A percentile compares a stretch with the other conserved stretches of the same genome.
Evolutionary conservation across 768 basidiomycete genomes (phyloP).

Genomic region (Phanerochaete carnosa): DNA sequence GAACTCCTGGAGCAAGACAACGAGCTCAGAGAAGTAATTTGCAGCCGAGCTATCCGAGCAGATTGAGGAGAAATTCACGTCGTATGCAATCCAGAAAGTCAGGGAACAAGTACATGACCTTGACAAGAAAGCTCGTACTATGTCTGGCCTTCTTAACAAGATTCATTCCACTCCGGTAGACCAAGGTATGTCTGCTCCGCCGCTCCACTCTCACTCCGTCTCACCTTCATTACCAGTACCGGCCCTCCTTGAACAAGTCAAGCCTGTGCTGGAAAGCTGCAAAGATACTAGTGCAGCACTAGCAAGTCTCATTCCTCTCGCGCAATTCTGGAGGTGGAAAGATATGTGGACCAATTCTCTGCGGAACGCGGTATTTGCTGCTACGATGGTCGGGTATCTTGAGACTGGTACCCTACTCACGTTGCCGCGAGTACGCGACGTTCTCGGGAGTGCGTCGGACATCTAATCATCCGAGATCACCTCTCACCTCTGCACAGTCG

Average conservation of each 20-base stretch:
- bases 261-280: conserved; percentile 54
- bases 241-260: conserved; percentile 52
- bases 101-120: conserved; percentile 71
- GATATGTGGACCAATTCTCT: conserved; percentile 78
- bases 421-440: conserved; percentile 44
- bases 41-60: not conserved
- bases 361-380: conserved; percentile 62
- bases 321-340: conserved; percentile 84
- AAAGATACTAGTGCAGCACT: conserved; percentile 46
- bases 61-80: not conserved
- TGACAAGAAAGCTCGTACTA: conserved; percentile 70
- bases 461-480: not conserved
- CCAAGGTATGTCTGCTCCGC: conserved; percentile 42
- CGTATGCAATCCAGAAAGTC: conserved; percentile 56
- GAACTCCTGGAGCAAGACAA: conserved; percentile 58
- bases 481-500: not conserved
- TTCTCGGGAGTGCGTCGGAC: conserved; percentile 61
- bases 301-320: conserved; percentile 58
- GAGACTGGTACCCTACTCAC: conserved; percentile 56
- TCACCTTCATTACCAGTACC: conserved; percentile 37
- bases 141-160: conserved; percentile 74
- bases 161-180: conserved; percentile 70
- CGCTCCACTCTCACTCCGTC: not conserved
- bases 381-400: conserved; percentile 65
- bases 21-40: conserved; percentile 59